Evolutionary conservation across 2,329 filamentous ascomycete genomes (phyloP), one percentile per base, ranked within the genome.

Genomic region (Colletotrichum sp.): DNA sequence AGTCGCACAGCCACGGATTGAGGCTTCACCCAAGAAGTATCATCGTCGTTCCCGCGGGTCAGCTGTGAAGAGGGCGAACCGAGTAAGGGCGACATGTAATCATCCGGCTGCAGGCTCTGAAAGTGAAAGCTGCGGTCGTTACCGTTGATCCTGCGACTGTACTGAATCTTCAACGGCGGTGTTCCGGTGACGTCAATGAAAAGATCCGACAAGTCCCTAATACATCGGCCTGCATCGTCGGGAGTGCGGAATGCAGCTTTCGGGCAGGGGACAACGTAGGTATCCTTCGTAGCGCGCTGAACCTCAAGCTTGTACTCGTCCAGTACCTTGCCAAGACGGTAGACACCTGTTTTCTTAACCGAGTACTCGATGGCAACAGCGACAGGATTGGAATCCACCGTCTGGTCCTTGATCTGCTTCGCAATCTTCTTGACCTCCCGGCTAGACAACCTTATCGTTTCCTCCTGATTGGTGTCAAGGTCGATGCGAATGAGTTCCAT

Each of bases 231-330:
- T 3, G 88, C 85, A 7, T 90, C 88, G 26, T 91, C 89, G 8
- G 92, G 88, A 2, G 90, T 89, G 77, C 92, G 92, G 32, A 98
- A 92, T 67, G 89, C 89, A 24, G 95, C 97, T 78, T 92, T 93
- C 2, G 97, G 97, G 82, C 97, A 99, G 32, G 91, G 88, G 15
- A 98, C 95, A 65, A 99, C 93, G 70, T 97, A 93, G 0, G 96
- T 94, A 80, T 97, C 95, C 65, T 93, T 93, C 68, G 89, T 90
- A 55, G 91, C 89, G 55, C 94, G 92, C 80, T 96, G 95, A 13
- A 98, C 95, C 83, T 98, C 96, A 36, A 99, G 91, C 83, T 98
- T 98, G 75, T 97, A 97, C 83, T 98, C 94, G 83, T 99, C 97
- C 77, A 98, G 87, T 12, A 99, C 96, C 82, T 93, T 95, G 73